These are phyloP conservation scores for Epichloe typhina DNA, from an alignment of 2,329 filamentous ascomycete genomes.

Conservation along the genomic window DNA sequence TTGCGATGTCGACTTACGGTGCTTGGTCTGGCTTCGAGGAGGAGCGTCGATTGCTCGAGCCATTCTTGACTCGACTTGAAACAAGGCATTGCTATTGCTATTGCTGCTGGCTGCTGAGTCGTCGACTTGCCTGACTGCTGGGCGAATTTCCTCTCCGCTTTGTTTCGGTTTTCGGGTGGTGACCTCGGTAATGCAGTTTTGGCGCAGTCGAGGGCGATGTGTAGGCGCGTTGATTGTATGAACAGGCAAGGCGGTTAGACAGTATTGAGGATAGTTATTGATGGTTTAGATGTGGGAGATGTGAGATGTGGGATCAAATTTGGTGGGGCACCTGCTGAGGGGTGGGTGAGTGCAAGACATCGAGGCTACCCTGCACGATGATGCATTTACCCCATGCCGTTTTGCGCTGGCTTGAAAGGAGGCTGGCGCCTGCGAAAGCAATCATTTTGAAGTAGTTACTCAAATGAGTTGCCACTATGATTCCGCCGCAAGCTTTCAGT, in stretches of 20 bases:
- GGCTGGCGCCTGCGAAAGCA: too few species aligned
- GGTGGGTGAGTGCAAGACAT: background rate
- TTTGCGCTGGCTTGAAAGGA: too few species aligned
- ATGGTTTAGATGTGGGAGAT: background rate
- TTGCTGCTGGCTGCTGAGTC: slow-evolving; percentile 20
- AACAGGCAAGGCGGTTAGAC: too few species aligned
- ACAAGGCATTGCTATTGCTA: slow-evolving; percentile 58
- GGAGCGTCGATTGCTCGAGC: slow-evolving; percentile 74
- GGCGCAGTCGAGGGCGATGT: background rate
- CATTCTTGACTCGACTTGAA: slow-evolving; percentile 77
- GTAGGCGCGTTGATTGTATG: background rate
- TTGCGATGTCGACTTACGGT: slow-evolving; percentile 46
- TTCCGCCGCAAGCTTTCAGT: too few species aligned
- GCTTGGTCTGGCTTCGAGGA: slow-evolving; percentile 74
- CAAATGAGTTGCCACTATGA: too few species aligned
- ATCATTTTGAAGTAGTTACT: too few species aligned
- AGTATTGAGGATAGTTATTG: too few species aligned
- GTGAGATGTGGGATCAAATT: background rate
- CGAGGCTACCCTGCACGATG: background rate
- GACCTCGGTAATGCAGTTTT: background rate
- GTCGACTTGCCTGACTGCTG: background rate
- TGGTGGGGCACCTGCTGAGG: background rate
- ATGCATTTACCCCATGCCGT: background rate
- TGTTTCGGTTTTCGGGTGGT: background rate
- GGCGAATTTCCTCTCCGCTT: background rate